Base-by-base conservation (phyloP, 2,329 filamentous ascomycete genomes). In the Orbilia javanica region DNA sequence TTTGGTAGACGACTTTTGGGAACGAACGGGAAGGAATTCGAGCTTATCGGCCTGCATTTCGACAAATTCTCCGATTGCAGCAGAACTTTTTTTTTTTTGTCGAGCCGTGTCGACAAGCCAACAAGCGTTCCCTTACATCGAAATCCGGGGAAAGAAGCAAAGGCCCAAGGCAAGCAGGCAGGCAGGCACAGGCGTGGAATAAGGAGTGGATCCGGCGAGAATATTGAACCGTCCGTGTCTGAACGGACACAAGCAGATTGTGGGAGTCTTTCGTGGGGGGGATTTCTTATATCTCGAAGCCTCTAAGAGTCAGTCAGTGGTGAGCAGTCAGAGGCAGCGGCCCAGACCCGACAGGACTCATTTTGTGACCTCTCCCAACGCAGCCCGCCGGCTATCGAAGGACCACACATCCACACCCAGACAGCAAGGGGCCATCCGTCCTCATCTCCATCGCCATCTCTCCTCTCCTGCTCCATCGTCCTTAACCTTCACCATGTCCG, bases 401-500 rank as follows among this genome's bases (percentile, higher is more conserved):
- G 64, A 10, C 29, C 18, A 50, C 46, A n/a, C 63, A 31, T 29
- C 22, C 5, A 25, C n/a, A 55, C 69, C 57, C 48, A 60, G 44
- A 34, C 69, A 57, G 69, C 69, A 72, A 65, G 69, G 60, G 69
- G 46, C 50, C 46, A 6, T 65, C 42, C 71, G 60, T 52, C 77
- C 63, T 34, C 57, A 73, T 50, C 76, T 27, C 73, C 74, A 71
- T 74, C 64, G n/a, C n/a, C n/a, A n/a, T n/a, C n/a, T n/a, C n/a
- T n/a, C 60, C 60, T 44, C 39, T 3, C 18, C 55, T 81, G 83
- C 29, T 62, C 68, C 80, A 82, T 27, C 81, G 83, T 29, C 82
- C 68, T 66, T 76, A 82, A 10, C 81, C 76, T 29, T 83, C 84
- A 15, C 83, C 84, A 42, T 83, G 84, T n/a, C 83, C 85, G 0